These are phyloP conservation scores for Naganishia sp. DNA, from an alignment of 1,284 basidiomycete species.

Conservation along the genomic window DNA sequence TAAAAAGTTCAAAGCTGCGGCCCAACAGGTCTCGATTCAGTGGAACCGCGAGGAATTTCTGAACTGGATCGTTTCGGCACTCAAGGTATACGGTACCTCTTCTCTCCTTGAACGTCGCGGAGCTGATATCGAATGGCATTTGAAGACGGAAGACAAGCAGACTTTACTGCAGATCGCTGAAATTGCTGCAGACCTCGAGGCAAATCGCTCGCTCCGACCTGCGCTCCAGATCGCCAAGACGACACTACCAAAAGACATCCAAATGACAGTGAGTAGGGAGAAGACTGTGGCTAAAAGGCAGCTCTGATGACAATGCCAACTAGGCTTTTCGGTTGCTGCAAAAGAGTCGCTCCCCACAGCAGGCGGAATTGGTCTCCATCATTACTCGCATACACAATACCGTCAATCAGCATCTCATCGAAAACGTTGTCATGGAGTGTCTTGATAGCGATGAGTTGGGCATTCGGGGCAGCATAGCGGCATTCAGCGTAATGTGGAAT, in stretches of 20 bases:
- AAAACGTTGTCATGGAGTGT: constrained; percentile 22
- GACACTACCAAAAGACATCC: constrained; percentile 14
- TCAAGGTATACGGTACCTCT: neutral
- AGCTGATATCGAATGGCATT: neutral
- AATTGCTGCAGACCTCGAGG: constrained; percentile 11
- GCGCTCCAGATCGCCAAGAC: neutral
- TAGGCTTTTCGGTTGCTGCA: constrained; percentile 17
- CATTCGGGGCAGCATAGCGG: constrained; percentile 7
- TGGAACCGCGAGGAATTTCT: constrained; percentile 12
- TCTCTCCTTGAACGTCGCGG: no score
- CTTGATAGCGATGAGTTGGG: neutral
- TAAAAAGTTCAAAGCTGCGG: neutral
- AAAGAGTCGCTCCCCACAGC: constrained; percentile 5
- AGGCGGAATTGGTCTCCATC: constrained; percentile 11
- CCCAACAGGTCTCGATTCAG: neutral
- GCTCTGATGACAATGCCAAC: neutral
- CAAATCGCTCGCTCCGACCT: neutral
- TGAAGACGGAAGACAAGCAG: constrained; percentile 2
- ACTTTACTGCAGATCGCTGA: constrained; percentile 7
- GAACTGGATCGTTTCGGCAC: neutral
- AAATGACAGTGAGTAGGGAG: constrained; percentile 3
- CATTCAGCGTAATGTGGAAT: constrained; percentile 13
- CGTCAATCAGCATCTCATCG: neutral
- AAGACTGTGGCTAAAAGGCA: no score
- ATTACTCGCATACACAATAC: constrained; percentile 10